Base-by-base conservation (phyloP, 768 basidiomycete genomes). In the Mycena leptocephala region DNA sequence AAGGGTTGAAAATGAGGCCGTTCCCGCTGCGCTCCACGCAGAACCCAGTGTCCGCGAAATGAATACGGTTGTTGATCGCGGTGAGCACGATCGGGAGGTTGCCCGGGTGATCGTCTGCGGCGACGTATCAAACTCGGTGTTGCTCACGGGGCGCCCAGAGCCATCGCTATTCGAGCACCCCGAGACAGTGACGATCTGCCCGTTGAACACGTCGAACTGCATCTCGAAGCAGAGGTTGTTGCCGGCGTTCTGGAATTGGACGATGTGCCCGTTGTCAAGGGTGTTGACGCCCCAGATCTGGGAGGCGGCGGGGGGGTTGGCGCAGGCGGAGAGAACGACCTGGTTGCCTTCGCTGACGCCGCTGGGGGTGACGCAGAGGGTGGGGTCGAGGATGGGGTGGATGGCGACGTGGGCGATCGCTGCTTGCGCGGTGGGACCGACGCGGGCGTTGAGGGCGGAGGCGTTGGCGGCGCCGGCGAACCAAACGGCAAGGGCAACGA, bases 201-300 rank as follows among this genome's bases (percentile, higher is more conserved):
- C 43, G 43, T 43, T 43, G 43, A 43, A 43, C 43, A 16, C 9
- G 43, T 43, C 43, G 9, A 10, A 10, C 18, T 10, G 9, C 9
- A 43, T 43, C 9, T 1, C 65, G 33, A 67, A 67, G 48, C 65
- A 67, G 18, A 32, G 65, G 48, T 67, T 67, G 65, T 67, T 67
- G 48, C 22, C 65, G n/a, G 32, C 33, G 65, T 67, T 67, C 35
- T 67, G 65, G 65, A 67, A 67, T 33, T 67, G 65, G 65, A 67
- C 65, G 33, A 53, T 28, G 20, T 41, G 28, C 43, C 33, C 51
- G 51, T 28, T 28, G n/a, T 24, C 48, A 14, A 53, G 65, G 18
- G 65, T 10, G 63, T 65, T 65, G 65, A 67, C 65, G 26, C 26
- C 65, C 65, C 65, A 67, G 33, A 67, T 41, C 30, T 67, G 65